These are phyloP conservation scores for Kokia cookei DNA, from an alignment of 441 rosid genomes.

Conservation along the genomic window DNA sequence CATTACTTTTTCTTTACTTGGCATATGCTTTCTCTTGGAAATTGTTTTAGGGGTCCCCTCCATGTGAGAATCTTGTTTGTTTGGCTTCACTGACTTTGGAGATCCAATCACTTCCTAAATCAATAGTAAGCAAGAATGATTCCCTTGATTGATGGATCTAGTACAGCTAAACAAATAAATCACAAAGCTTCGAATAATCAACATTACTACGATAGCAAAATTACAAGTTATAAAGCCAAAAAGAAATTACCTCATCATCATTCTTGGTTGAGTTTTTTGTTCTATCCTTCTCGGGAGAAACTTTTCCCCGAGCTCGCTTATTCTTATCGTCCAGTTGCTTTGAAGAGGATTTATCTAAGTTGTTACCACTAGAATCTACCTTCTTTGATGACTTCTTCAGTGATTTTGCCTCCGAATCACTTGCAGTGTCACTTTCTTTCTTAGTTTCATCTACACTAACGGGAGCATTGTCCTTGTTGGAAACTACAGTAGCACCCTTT, in stretches of 20 bases:
- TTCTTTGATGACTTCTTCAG: slow-evolving; percentile 49
- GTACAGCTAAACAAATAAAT: not conserved
- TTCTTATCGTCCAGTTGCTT: slow-evolving; percentile 53
- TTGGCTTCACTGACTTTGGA: slow-evolving; percentile 46
- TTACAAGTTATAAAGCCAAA: not conserved
- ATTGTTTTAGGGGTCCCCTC: slow-evolving; percentile 60
- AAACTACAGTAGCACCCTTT: slow-evolving; percentile 34
- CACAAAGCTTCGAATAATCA: not conserved
- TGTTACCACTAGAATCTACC: slow-evolving; percentile 33
- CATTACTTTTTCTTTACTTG: slow-evolving; percentile 49
- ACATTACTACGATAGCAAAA: slow-evolving; percentile 7
- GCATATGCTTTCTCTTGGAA: slow-evolving; percentile 56
- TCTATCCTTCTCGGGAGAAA: slow-evolving; percentile 33
- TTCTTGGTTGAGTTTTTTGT: slow-evolving; percentile 42
- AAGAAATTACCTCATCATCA: slow-evolving; percentile 43
- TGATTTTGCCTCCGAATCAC: slow-evolving; percentile 52
- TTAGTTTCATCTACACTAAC: slow-evolving; percentile 31
- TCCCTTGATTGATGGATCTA: not conserved
- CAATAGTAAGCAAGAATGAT: slow-evolving; percentile 7
- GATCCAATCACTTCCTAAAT: slow-evolving; percentile 55
- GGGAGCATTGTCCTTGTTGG: slow-evolving; percentile 42
- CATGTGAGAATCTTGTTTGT: slow-evolving; percentile 36
- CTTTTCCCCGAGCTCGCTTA: slow-evolving; percentile 44
- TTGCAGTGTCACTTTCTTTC: slow-evolving; percentile 36
- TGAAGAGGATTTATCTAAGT: slow-evolving; percentile 38